Evolutionary conservation across 176 grass and related monocot genomes (phyloP).

Genomic region (Oropetium thomaeum): DNA sequence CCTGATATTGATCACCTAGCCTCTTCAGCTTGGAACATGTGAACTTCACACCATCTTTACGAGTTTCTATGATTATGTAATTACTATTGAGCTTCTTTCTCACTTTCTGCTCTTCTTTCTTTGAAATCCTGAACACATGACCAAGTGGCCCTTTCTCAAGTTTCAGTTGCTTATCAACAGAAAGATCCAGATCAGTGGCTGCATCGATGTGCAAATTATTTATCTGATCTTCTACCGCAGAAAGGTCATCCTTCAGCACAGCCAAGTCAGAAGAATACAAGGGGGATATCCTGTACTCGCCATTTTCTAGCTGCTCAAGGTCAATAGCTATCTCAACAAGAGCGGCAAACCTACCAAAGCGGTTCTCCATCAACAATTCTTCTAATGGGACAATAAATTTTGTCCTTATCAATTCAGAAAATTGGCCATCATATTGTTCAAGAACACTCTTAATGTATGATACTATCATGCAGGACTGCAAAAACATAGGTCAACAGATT

Average conservation of each 20-base stretch:
- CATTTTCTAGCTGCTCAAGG: conserved; percentile 79
- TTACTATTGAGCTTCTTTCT: conserved; percentile 77
- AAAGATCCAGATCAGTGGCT: conserved; percentile 79
- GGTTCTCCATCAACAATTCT: conserved; percentile 64
- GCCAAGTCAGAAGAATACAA: conserved; percentile 66
- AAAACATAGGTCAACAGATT: conserved; percentile 24
- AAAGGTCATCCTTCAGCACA: conserved; percentile 67
- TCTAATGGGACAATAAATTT: conserved; percentile 63
- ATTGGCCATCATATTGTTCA: conserved; percentile 71
- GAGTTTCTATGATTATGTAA: conserved; percentile 93
- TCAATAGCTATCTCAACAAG: conserved; percentile 81
- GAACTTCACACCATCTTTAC: conserved; percentile 98
- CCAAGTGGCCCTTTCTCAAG: conserved; percentile 84
- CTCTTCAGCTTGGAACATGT: conserved; percentile 89
- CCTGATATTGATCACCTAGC: conserved; percentile 88
- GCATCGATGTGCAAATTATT: conserved; percentile 69
- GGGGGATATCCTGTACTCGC: conserved; percentile 88
- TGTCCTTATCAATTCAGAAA: conserved; percentile 62
- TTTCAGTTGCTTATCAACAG: conserved; percentile 77
- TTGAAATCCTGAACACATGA: conserved; percentile 95
- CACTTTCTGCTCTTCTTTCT: conserved; percentile 96
- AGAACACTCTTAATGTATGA: conserved; percentile 66
- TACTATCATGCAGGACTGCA: conserved; percentile 72
- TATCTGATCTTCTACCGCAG: conserved; percentile 68
- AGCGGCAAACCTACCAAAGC: conserved; percentile 53